These are phyloP conservation scores for Phytopythium sindhum DNA, from an alignment of 352 stramenopile genomes.

Conservation along the genomic window DNA sequence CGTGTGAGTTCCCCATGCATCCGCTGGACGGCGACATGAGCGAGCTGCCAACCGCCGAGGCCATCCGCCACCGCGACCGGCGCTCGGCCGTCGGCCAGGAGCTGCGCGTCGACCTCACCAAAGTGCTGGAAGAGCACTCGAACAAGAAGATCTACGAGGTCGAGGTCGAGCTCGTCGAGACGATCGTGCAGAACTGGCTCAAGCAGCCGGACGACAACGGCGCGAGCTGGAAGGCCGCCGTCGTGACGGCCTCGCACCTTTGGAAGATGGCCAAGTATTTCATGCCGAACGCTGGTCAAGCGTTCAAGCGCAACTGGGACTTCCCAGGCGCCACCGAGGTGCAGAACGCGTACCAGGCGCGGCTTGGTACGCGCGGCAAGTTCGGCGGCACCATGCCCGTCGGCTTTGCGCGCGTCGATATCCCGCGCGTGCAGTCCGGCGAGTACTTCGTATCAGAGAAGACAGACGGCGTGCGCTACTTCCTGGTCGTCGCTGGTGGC, in stretches of 20 bases:
- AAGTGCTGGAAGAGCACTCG: constrained; percentile 74
- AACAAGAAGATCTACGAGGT: constrained; percentile 74
- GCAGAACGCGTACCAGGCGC: constrained; percentile 76
- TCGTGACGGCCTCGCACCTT: constrained; percentile 55
- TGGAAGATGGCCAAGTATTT: constrained; percentile 87
- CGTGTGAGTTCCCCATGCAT: constrained; percentile 68
- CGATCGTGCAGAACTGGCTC: constrained; percentile 71
- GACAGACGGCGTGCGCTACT: constrained; percentile 90
- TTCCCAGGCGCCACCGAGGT: constrained; percentile 66
- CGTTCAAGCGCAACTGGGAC: constrained; percentile 77
- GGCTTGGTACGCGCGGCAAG: constrained; percentile 67
- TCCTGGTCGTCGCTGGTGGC: constrained; percentile 78
- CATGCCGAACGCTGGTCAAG: constrained; percentile 75
- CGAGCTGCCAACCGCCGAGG: constrained; percentile 70
- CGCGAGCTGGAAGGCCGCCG: constrained; percentile 69
- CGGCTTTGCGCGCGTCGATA: constrained; percentile 88
- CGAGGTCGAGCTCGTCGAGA: constrained; percentile 71
- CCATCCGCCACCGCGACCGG: constrained; percentile 71
- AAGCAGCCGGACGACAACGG: constrained; percentile 68
- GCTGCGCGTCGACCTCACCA: constrained; percentile 80
- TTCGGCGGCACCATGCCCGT: constrained; percentile 91
- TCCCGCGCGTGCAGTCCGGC: constrained; percentile 74
- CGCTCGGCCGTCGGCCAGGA: constrained; percentile 72
- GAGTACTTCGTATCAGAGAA: constrained; percentile 91
- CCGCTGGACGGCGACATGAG: constrained; percentile 53